Evolutionary conservation across 2,329 filamentous ascomycete species (phyloP).

Genomic region (Plenodomus tracheiphilus): DNA sequence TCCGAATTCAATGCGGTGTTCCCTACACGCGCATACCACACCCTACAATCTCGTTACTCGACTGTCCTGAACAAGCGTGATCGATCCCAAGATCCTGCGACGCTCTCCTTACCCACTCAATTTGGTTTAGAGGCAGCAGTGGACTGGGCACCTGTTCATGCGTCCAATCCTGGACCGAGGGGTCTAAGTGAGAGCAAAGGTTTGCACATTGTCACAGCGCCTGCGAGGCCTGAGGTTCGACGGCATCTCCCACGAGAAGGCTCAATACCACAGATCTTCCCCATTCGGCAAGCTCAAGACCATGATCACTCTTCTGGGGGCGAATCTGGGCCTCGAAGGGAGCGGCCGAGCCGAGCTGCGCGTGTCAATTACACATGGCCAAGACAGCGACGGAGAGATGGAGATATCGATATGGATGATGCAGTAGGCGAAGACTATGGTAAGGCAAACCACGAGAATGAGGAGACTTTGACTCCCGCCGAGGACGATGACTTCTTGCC

Average conservation of each 20-base stretch:
- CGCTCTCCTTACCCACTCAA: constrained; percentile 24
- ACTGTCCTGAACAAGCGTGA: constrained; percentile 30
- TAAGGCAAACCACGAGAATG: constrained; percentile 4
- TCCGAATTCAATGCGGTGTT: constrained; percentile 33
- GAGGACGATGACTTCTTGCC: constrained; percentile 13
- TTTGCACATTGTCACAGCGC: not conserved
- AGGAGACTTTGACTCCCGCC: not conserved
- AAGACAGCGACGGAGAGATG: constrained; percentile 1
- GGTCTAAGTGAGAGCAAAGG: not conserved
- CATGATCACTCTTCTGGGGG: constrained; percentile 23
- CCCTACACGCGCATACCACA: constrained; percentile 28
- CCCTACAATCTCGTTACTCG: constrained; percentile 35
- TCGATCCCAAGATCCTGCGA: constrained; percentile 25
- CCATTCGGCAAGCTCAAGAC: constrained; percentile 6
- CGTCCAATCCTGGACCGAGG: constrained; percentile 5
- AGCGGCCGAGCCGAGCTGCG: constrained; percentile 26
- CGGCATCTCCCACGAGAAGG: not conserved
- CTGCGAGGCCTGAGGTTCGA: not conserved
- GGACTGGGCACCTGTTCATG: constrained; percentile 25
- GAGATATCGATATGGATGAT: not conserved
- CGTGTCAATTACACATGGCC: constrained; percentile 36
- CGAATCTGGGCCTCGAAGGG: constrained; percentile 17
- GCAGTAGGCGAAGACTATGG: not conserved
- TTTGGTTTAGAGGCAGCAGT: constrained; percentile 30
- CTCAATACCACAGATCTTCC: not conserved